A percentile compares a stretch with the other conserved stretches of the same genome.
These are phyloP conservation scores for Metarhizium humberi DNA, from an alignment of 2,329 filamentous ascomycete genomes.

Conservation along the genomic window DNA sequence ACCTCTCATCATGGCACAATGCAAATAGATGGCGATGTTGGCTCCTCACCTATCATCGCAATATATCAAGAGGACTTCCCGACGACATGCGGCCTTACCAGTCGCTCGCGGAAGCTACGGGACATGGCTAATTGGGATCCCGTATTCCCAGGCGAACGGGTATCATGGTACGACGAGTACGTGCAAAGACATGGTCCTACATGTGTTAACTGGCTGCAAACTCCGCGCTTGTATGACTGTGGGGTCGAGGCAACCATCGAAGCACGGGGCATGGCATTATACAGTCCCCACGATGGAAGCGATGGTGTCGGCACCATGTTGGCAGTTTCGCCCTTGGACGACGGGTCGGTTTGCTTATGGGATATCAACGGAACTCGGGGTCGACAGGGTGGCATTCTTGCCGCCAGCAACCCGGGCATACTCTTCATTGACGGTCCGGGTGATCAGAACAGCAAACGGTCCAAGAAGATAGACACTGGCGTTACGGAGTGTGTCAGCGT, in stretches of 20 bases:
- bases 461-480: constrained; percentile 60
- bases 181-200: constrained; percentile 71
- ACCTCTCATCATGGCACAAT: constrained; percentile 5
- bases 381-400: constrained; percentile 53
- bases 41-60: background rate
- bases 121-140: constrained; percentile 79
- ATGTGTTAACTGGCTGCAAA: constrained; percentile 68
- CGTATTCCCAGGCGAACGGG: constrained; percentile 57
- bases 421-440: constrained; percentile 48
- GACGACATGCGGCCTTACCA: background rate
- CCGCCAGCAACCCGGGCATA: constrained; percentile 56
- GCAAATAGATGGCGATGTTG: constrained; percentile 1
- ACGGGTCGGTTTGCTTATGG: constrained; percentile 85
- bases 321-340: constrained; percentile 70
- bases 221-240: constrained; percentile 37
- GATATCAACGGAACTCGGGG: constrained; percentile 52
- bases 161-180: constrained; percentile 85
- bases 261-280: constrained; percentile 64
- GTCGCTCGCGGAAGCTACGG: constrained; percentile 24
- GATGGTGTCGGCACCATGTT: constrained; percentile 34
- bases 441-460: constrained; percentile 34
- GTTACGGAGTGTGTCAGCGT: constrained; percentile 79
- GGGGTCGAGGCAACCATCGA: constrained; percentile 45
- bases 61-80: background rate
- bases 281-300: constrained; percentile 42